A percentile compares a stretch with the other conserved stretches of the same genome.
Conservation (phyloP, 2,329 filamentous ascomycete genomes). For the Neurospora crassa region DNA sequence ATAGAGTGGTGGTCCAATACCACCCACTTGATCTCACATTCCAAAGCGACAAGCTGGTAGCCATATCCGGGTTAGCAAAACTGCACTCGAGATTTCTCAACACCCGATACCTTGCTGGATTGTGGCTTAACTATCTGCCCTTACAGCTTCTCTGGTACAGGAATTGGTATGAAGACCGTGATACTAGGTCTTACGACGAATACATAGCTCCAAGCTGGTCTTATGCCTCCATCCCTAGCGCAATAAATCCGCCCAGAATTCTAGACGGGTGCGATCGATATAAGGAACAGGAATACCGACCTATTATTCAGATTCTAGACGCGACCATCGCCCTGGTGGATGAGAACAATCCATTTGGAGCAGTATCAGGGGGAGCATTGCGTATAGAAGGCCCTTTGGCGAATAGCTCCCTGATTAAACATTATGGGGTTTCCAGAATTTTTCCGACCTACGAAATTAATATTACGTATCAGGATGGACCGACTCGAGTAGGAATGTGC, state of each 20-base stretch:
- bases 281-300: too few relatives aligned
- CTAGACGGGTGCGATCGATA: too few relatives aligned
- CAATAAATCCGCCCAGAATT: too few relatives aligned
- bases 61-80: not conserved
- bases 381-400: not conserved
- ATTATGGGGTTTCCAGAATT: not conserved
- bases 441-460: accelerated
- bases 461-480: not conserved
- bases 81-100: not conserved
- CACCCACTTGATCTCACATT: not conserved
- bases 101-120: not conserved
- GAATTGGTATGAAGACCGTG: accelerated
- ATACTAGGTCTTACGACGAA: not conserved
- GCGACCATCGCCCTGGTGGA: not conserved
- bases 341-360: not conserved
- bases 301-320: not conserved
- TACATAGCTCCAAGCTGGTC: not conserved
- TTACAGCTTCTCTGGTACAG: not conserved
- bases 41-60: not conserved
- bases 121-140: not conserved
- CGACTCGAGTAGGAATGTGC: not conserved
- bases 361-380: not conserved
- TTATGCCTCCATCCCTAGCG: not conserved
- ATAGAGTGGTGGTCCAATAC: not conserved
- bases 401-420: not conserved